These are phyloP conservation scores for Colletotrichum nymphaeae DNA, from an alignment of 2,329 filamentous ascomycete species.

Conservation along the genomic window DNA sequence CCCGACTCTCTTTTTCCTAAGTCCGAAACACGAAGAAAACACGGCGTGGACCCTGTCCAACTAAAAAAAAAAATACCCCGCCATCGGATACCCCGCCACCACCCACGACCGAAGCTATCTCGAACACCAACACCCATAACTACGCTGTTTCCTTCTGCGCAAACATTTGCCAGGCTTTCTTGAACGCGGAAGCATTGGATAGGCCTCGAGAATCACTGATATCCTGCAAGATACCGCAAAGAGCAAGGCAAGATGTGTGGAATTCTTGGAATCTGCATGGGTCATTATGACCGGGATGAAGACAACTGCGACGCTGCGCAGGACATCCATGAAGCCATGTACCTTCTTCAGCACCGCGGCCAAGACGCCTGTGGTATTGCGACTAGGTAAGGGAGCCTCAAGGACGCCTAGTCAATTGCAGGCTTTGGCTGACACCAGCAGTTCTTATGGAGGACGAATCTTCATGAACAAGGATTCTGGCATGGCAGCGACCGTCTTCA, in stretches of 20 bases:
- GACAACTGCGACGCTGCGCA: slow-evolving; percentile 58
- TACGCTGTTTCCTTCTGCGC: neutral
- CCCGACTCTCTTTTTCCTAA: neutral
- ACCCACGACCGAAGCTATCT: slow-evolving; percentile 15
- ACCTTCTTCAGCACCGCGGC: slow-evolving; percentile 75
- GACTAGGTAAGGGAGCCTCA: neutral
- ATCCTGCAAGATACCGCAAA: neutral
- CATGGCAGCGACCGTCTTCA: slow-evolving; percentile 86
- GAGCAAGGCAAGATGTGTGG: slow-evolving; percentile 23
- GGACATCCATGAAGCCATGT: slow-evolving; percentile 78
- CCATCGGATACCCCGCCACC: slow-evolving; percentile 24
- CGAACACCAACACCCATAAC: slow-evolving; percentile 2
- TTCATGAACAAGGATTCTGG: slow-evolving; percentile 93
- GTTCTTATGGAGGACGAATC: slow-evolving; percentile 79
- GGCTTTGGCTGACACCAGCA: slow-evolving; percentile 48
- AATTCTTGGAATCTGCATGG: slow-evolving; percentile 26
- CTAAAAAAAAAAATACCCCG: slow-evolving; percentile 24
- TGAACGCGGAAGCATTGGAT: neutral
- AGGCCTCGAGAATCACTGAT: neutral
- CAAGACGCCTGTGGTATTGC: slow-evolving; percentile 92
- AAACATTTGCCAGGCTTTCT: neutral
- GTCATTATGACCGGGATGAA: slow-evolving; percentile 19
- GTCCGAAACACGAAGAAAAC: slow-evolving; percentile 2
- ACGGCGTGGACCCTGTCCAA: slow-evolving; percentile 20
- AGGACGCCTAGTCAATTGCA: neutral